A percentile compares a stretch with the other conserved stretches of the same genome.
Conservation (phyloP, 306 rosid species). For the Trifolium dubium region DNA sequence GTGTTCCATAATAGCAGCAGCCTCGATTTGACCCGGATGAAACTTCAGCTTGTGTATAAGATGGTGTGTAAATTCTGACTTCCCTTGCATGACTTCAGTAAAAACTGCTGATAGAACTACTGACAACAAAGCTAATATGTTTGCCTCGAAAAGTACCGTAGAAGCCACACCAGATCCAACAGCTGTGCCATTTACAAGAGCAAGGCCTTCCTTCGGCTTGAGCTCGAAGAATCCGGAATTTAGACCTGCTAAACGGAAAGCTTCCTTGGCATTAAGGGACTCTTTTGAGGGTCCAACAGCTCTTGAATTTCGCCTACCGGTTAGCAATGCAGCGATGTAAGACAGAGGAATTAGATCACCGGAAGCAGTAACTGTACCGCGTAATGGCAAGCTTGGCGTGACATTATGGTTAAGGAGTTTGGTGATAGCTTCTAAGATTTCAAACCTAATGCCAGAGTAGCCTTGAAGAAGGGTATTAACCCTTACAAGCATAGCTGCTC, state of each 20-base stretch:
- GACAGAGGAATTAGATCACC: constrained; percentile 59
- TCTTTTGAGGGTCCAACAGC: constrained; percentile 52
- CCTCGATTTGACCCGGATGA: constrained; percentile 59
- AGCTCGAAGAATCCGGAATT: constrained; percentile 48
- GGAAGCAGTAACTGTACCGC: constrained; percentile 55
- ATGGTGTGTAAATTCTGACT: constrained; percentile 51
- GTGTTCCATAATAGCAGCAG: constrained; percentile 57
- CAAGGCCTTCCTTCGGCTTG: constrained; percentile 54
- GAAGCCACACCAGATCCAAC: constrained; percentile 56
- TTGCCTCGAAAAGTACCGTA: constrained; percentile 52
- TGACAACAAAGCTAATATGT: constrained; percentile 48
- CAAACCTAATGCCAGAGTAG: constrained; percentile 53
- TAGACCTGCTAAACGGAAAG: constrained; percentile 49
- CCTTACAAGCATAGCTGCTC: constrained; percentile 59
- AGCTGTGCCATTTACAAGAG: constrained; percentile 53
- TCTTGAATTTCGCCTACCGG: constrained; percentile 43
- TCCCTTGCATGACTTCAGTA: constrained; percentile 55
- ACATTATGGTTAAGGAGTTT: constrained; percentile 51
- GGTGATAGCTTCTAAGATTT: constrained; percentile 53
- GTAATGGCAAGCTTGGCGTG: constrained; percentile 52
- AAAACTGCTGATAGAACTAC: constrained; percentile 52
- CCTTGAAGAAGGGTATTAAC: constrained; percentile 58
- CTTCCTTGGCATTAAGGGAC: constrained; percentile 46
- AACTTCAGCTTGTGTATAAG: constrained; percentile 54
- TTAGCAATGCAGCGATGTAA: constrained; percentile 48